Conservation (phyloP, 1,139 yeast species). For the Scheffersomyces titani region DNA sequence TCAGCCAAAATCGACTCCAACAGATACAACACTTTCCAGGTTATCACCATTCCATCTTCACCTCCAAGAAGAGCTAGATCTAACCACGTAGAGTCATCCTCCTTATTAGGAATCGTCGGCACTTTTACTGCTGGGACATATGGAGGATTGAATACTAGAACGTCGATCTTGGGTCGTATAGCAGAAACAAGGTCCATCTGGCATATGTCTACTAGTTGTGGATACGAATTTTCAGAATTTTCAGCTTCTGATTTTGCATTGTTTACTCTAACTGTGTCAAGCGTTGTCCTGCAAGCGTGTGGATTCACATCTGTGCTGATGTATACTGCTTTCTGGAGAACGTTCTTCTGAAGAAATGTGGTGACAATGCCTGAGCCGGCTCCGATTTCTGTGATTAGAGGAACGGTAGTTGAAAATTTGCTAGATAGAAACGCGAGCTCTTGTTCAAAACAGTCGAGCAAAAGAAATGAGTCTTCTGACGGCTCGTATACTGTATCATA, state of each 20-base stretch:
- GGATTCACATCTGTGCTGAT: constrained; percentile 80
- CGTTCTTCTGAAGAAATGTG: constrained; percentile 61
- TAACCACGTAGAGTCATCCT: constrained; percentile 64
- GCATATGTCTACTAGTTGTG: constrained; percentile 48
- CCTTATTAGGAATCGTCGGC: constrained; percentile 54
- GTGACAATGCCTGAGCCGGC: constrained; percentile 89
- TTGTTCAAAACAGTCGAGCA: constrained; percentile 76
- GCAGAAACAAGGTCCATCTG: constrained; percentile 60
- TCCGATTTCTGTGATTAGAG: constrained; percentile 83
- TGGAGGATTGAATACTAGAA: constrained; percentile 89
- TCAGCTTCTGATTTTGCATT: constrained; percentile 19
- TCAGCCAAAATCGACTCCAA: constrained; percentile 50
- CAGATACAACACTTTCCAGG: constrained; percentile 58
- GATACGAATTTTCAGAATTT: constrained; percentile 7
- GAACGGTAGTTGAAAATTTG: constrained; percentile 31
- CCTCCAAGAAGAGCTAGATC: constrained; percentile 93
- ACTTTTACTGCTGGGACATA: constrained; percentile 84
- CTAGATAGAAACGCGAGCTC: constrained; percentile 39
- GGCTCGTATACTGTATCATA: constrained; percentile 78
- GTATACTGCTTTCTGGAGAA: constrained; percentile 52
- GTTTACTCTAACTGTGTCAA: constrained; percentile 53
- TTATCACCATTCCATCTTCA: constrained; percentile 82
- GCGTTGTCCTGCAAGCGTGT: constrained; percentile 63
- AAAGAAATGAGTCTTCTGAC: constrained; percentile 83
- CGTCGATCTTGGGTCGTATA: constrained; percentile 57